Conservation (phyloP, 805 yeast genomes). For the Metschnikowia drakensbergensis region DNA sequence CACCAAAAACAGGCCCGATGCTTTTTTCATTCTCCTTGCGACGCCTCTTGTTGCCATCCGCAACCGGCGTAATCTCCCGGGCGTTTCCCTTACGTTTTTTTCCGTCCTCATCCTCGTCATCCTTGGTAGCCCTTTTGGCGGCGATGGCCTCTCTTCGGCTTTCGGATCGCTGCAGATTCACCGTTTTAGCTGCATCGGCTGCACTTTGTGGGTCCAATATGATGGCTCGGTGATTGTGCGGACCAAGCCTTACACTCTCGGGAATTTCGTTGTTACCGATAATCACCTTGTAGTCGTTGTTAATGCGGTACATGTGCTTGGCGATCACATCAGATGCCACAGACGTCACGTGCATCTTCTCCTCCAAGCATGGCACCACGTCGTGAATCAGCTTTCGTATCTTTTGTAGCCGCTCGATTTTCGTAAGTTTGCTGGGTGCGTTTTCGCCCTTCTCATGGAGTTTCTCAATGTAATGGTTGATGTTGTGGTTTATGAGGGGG, state of each 20-base stretch:
- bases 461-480: constrained; percentile 42
- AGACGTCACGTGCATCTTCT: constrained; percentile 95
- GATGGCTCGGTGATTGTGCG: constrained; percentile 88
- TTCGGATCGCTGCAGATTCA: constrained; percentile 77
- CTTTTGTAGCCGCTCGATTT: constrained; percentile 32
- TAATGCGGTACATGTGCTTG: constrained; percentile 67
- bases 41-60: constrained; percentile 15
- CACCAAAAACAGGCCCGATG: constrained; percentile 6
- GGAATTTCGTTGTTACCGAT: constrained; percentile 77
- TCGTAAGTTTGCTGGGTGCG: constrained; percentile 7
- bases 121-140: constrained; percentile 66
- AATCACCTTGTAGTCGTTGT: constrained; percentile 75
- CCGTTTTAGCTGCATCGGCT: constrained; percentile 47
- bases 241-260: constrained; percentile 69
- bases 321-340: constrained; percentile 77
- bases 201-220: constrained; percentile 52
- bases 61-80: constrained; percentile 21
- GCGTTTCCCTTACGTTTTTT: constrained; percentile 13
- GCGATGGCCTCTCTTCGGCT: constrained; percentile 89
- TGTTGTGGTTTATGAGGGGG: constrained; percentile 59
- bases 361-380: constrained; percentile 88
- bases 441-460: constrained; percentile 17
- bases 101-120: constrained; percentile 28
- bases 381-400: constrained; percentile 53
- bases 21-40: constrained; percentile 14